Evolutionary conservation across 257 asterid genomes (phyloP).

Genomic region (Gynochthodes officinalis): DNA sequence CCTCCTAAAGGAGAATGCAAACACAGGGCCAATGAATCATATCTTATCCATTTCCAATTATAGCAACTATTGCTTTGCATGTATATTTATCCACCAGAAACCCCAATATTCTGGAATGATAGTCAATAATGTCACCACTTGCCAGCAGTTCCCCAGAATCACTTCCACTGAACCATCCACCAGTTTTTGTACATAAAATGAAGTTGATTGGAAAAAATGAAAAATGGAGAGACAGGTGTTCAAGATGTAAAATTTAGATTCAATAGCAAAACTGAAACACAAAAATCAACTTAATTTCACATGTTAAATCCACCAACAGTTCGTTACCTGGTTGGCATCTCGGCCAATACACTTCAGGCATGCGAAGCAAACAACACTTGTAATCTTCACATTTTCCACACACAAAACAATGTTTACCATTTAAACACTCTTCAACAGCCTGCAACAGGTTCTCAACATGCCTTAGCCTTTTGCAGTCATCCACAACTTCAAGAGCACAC

Average conservation of each 20-base stretch:
- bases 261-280: neutral
- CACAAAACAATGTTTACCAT: neutral
- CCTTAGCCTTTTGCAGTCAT: neutral
- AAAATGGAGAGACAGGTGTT: neutral
- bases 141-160: no score
- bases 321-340: neutral
- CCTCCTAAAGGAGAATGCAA: no score
- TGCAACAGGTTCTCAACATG: neutral
- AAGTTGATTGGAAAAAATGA: no score
- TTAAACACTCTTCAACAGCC: neutral
- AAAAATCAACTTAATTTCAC: neutral
- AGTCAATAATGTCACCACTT: no score
- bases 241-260: neutral
- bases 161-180: no score
- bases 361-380: neutral
- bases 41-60: no score
- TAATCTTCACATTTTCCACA: neutral
- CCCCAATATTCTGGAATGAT: no score
- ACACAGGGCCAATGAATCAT: no score
- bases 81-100: no score
- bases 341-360: neutral
- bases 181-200: no score
- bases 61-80: no score
- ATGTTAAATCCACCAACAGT: neutral
- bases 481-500: neutral